Conservation (phyloP, 2,329 filamentous ascomycete genomes). For the Talaromyces funiculosus region DNA sequence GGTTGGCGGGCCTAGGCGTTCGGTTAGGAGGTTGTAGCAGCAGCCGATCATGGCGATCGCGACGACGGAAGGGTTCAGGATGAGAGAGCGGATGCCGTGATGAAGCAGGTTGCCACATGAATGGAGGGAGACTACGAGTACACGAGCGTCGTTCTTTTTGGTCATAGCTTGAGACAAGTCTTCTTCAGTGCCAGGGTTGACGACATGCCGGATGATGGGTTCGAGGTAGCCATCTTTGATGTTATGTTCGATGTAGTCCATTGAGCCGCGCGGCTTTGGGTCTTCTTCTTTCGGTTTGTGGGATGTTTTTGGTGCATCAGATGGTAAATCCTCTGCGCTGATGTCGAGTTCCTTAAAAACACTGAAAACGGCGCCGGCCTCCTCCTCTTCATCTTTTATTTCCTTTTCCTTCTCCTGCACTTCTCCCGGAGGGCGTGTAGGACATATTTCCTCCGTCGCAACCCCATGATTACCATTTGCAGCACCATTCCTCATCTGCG, state of each 20-base stretch:
- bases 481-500: conserved; percentile 63
- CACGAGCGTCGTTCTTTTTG: conserved; percentile 23
- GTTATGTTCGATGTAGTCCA: conserved; percentile 42
- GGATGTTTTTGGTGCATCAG: not conserved
- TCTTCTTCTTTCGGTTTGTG: conserved; percentile 17
- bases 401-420: conserved; percentile 45
- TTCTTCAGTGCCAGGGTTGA: conserved; percentile 18
- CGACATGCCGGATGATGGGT: conserved; percentile 32
- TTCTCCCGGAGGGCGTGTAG: conserved; percentile 62
- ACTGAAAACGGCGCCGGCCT: conserved; percentile 24
- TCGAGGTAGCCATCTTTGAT: conserved; percentile 41
- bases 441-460: not conserved
- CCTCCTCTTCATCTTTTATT: conserved; percentile 17
- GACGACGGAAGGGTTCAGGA: conserved; percentile 75
- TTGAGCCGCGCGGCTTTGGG: conserved; percentile 24
- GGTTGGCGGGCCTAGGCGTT: conserved; percentile 77
- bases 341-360: conserved; percentile 32
- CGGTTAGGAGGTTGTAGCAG: conserved; percentile 95
- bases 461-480: conserved; percentile 16
- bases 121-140: conserved; percentile 92
- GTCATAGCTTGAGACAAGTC: not conserved
- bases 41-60: conserved; percentile 96
- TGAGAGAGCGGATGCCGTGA: conserved; percentile 79
- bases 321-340: conserved; percentile 24
- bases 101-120: conserved; percentile 98